Evolutionary conservation across 2,329 filamentous ascomycete genomes (phyloP).

Genomic region (Neoarthrinium moseri): DNA sequence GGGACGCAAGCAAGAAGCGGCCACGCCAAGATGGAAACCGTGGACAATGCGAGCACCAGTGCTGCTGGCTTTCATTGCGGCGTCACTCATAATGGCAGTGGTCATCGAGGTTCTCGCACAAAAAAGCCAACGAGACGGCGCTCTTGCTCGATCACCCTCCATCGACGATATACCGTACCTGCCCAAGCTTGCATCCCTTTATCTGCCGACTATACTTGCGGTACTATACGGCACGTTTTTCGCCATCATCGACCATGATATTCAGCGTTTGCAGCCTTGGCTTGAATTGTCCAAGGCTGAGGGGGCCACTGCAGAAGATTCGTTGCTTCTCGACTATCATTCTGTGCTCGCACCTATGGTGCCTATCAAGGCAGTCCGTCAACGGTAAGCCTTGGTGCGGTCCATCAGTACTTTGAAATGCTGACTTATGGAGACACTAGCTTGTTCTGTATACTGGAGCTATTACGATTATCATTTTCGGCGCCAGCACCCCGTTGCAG

Average conservation of each 20-base stretch:
- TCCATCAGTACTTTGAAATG: background rate
- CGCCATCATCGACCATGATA: background rate
- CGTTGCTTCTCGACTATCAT: background rate
- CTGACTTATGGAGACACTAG: background rate
- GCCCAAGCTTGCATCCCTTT: background rate
- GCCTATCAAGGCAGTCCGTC: background rate
- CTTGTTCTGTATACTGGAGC: background rate
- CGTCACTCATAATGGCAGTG: background rate
- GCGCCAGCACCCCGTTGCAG: background rate
- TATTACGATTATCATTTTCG: background rate
- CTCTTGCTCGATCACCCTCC: background rate
- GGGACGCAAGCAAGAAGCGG: too few species aligned
- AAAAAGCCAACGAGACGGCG: background rate
- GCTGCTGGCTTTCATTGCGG: background rate
- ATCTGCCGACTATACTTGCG: background rate
- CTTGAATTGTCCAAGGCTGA: background rate
- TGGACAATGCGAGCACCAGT: background rate
- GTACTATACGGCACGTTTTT: background rate
- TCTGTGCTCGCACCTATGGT: background rate
- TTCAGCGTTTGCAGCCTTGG: background rate
- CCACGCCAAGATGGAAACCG: too few species aligned
- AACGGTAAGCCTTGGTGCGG: background rate
- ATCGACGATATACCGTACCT: background rate
- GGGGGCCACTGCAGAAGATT: background rate
- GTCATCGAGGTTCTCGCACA: background rate